Evolutionary conservation across 1,284 basidiomycete species (phyloP), one percentile per base, ranked within the genome.

Genomic region (Trametes sp.): DNA sequence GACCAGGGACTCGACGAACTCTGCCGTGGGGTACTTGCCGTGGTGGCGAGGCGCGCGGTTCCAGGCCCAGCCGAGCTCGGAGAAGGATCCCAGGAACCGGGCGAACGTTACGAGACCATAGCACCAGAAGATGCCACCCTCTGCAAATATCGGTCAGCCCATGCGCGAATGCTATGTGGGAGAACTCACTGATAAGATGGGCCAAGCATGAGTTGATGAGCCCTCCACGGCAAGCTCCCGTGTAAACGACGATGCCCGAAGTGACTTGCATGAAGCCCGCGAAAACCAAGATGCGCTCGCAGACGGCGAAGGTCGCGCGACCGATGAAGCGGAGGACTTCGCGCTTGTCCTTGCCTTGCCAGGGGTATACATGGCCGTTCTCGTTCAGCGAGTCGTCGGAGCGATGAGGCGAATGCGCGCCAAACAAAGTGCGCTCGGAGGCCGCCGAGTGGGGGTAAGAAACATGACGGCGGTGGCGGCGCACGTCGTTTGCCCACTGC

Each of bases 1-100:
- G 64, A 97, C 87, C 10, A 84, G 73, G 6, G 89, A 95, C 77
- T 98, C 96, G 67, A 95, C 84, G 69, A 95, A 93, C 77, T 98
- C 96, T 7, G 93, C 96, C 2, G 90, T 88, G 11, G 87, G 82
- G 51, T 81, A 78, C 16, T 44, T 56, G 48, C 61, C 66, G 61
- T 77, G 77, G 8, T 79, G 78, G 9, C 73, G 73, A 1, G 87
- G 87, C 0, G 86, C 78, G 38, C 84, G 80, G 76, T 98, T 98
- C 97, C 97, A 98, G 8, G 97, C 94, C 96, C 96, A 98, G 1
- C 96, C 96, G 42, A 89, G 78, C 62, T 95, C 89, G 13, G 94
- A 87, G 75, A 92, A 96, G 0, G 94, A 88, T 24, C 97, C 97
- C 56, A 98, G 86, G 80, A 95, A 98, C 24, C 97, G 92, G 28